A percentile compares a stretch with the other conserved stretches of the same genome.
phyloP scores from a whole-genome alignment of 768 basidiomycete species.

The Plicaturopsis crispa region DNA sequence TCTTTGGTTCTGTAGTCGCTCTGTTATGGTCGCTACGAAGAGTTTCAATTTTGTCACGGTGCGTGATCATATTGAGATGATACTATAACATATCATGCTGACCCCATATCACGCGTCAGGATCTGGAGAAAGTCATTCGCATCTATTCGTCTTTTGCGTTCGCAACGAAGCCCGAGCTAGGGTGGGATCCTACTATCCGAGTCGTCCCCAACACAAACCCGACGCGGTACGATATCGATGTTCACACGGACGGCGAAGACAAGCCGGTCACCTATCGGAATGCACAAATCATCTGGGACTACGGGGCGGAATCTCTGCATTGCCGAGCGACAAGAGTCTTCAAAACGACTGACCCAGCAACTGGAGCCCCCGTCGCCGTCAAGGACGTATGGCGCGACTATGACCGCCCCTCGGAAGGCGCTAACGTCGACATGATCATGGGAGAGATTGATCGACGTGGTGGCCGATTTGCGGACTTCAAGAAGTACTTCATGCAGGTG shows the following conservation, averaged over 20 bases:
- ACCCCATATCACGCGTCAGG: neutral
- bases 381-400: neutral
- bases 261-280: no score
- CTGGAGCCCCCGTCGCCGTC: neutral
- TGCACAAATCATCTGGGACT: no score
- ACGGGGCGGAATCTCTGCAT: neutral
- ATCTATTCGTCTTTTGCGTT: neutral
- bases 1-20: conserved; percentile 20
- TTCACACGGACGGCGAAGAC: no score
- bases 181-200: neutral
- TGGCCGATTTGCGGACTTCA: neutral
- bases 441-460: neutral
- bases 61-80: neutral
- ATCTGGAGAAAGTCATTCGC: neutral
- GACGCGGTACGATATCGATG: neutral
- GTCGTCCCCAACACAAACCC: neutral
- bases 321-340: neutral
- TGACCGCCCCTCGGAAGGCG: neutral
- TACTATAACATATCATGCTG: neutral
- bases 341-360: neutral
- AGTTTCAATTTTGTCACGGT: neutral
- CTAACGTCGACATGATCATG: neutral
- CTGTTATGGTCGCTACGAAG: conserved; percentile 11
- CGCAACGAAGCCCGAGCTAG: neutral
- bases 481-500: neutral